A percentile compares a stretch with the other conserved stretches of the same genome.
Evolutionary conservation across 345 rosid genomes (phyloP).

Genomic region (Luvunga scandens): DNA sequence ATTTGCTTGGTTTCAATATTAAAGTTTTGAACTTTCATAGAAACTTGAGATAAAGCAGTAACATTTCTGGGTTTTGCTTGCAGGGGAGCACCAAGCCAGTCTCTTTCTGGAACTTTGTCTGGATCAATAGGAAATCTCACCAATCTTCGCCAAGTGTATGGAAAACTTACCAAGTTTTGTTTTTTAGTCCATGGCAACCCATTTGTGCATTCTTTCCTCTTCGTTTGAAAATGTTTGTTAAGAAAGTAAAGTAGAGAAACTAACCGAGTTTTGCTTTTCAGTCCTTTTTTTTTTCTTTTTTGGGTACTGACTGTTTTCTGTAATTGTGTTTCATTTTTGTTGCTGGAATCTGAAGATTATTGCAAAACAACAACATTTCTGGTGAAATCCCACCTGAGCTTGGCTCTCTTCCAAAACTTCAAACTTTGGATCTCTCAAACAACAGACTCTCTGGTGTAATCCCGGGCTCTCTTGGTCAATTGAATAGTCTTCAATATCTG

Average conservation of each 20-base stretch:
- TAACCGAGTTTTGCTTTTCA: neutral
- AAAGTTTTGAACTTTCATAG: neutral
- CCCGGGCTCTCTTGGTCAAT: constrained; percentile 53
- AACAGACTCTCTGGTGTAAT: constrained; percentile 66
- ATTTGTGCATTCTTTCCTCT: constrained; percentile 10
- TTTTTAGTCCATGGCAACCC: neutral
- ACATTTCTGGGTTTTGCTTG: constrained; percentile 23
- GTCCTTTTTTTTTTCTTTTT: neutral
- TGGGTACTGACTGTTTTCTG: constrained; percentile 2
- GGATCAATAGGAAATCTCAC: constrained; percentile 74
- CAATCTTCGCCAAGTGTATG: constrained; percentile 89
- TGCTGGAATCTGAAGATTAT: constrained; percentile 45
- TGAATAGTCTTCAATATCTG: constrained; percentile 67
- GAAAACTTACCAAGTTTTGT: constrained; percentile 2
- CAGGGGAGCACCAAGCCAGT: constrained; percentile 96
- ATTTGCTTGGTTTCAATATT: neutral
- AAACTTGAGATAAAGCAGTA: neutral
- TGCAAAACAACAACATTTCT: constrained; percentile 93
- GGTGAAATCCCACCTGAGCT: constrained; percentile 74
- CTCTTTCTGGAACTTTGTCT: constrained; percentile 83
- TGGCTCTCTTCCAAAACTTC: constrained; percentile 63
- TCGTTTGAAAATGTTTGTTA: neutral
- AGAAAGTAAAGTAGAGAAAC: neutral
- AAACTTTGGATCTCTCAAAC: constrained; percentile 82
- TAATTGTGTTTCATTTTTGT: constrained; percentile 10